Percentiles rank a stretch among this genome's conserved stretches.
Evolutionary conservation across 352 stramenopile species (phyloP).

Genomic region (Aphanomyces cochlioides): DNA sequence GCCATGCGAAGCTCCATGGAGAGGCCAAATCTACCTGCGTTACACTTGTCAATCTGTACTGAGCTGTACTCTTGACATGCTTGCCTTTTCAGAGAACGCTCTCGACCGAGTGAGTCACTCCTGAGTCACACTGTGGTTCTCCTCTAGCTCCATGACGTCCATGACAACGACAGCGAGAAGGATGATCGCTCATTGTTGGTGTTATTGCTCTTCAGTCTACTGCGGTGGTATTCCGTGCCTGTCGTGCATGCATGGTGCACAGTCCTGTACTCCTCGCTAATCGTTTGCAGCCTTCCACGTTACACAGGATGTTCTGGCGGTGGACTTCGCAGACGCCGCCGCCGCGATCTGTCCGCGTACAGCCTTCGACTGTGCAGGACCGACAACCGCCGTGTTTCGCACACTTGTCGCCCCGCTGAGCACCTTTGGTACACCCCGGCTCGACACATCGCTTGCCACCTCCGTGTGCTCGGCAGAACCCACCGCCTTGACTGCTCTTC

Average conservation of each 20-base stretch:
- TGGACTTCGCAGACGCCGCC: constrained; percentile 82
- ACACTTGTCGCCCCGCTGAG: constrained; percentile 79
- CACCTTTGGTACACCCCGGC: constrained; percentile 65
- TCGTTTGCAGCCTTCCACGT: constrained; percentile 84
- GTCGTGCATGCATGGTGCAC: constrained; percentile 36
- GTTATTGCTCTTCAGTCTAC: neutral
- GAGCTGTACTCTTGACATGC: no score
- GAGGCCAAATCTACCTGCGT: no score
- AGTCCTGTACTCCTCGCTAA: constrained; percentile 78
- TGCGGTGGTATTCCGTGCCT: neutral
- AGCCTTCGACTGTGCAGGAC: constrained; percentile 81
- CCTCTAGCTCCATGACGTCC: neutral
- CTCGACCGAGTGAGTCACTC: no score
- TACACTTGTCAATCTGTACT: no score
- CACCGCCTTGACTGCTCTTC: constrained; percentile 75
- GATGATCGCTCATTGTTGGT: neutral
- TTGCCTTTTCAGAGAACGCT: no score
- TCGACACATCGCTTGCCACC: constrained; percentile 76
- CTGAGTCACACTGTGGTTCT: no score
- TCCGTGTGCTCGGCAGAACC: constrained; percentile 69
- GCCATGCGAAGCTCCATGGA: no score
- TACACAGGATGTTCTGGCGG: constrained; percentile 66
- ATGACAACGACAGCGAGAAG: neutral
- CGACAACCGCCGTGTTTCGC: constrained; percentile 78
- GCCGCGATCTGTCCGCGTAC: constrained; percentile 73